Conservation (phyloP, 139 green algal genomes). For the Gonium pectorale region DNA sequence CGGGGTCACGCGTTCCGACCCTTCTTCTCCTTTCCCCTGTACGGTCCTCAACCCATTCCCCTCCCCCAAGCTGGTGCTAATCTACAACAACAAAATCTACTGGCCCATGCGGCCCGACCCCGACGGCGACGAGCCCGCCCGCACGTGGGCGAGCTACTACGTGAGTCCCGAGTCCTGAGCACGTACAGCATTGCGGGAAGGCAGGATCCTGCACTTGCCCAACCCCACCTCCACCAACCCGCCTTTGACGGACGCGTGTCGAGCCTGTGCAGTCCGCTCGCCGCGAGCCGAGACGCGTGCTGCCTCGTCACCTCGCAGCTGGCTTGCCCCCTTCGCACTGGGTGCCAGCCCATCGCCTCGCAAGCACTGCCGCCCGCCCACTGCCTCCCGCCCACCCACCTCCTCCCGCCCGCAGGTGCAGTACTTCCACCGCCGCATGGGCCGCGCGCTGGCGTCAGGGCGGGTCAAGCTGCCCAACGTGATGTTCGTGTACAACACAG, state of each 20-base stretch:
- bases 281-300: neutral
- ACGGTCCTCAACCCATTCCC: neutral
- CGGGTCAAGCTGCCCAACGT: constrained; percentile 14
- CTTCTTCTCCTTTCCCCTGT: neutral
- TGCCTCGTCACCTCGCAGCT: neutral
- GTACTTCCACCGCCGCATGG: neutral
- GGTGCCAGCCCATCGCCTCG: neutral
- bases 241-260: too few relatives aligned
- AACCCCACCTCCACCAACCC: neutral
- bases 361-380: neutral
- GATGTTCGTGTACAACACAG: constrained; percentile 18
- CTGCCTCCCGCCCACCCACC: neutral
- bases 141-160: neutral
- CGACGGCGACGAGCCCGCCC: neutral
- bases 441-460: neutral
- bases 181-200: neutral
- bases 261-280: neutral
- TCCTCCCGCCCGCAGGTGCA: neutral
- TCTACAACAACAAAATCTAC: constrained; percentile 19
- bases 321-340: neutral
- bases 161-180: neutral
- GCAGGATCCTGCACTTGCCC: neutral
- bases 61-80: constrained; percentile 12
- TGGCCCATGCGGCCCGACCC: neutral
- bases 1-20: neutral